Evolutionary conservation across 352 stramenopile genomes (phyloP).

Genomic region (Halophytophthora polymorphica): DNA sequence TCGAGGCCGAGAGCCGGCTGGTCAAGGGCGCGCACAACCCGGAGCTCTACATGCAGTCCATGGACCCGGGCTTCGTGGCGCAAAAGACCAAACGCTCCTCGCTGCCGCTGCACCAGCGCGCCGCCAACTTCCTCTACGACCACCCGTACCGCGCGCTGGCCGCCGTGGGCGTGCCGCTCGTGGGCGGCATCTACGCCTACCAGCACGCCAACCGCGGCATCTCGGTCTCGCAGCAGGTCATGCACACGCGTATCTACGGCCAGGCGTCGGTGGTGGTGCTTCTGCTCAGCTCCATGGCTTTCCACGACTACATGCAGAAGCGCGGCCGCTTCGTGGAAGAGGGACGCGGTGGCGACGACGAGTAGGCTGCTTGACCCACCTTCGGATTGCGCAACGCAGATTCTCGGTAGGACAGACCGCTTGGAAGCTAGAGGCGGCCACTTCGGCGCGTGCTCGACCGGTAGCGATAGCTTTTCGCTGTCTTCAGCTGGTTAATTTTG

Average conservation of each 20-base stretch:
- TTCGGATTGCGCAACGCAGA: too few relatives aligned
- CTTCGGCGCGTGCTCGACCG: too few relatives aligned
- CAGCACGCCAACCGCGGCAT: slow-evolving; percentile 73
- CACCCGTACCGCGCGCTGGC: slow-evolving; percentile 68
- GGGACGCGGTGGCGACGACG: too few relatives aligned
- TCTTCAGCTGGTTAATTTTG: too few relatives aligned
- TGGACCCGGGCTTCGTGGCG: slow-evolving; percentile 49
- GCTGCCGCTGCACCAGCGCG: slow-evolving; percentile 57
- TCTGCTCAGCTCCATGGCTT: slow-evolving; percentile 76
- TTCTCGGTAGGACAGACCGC: too few relatives aligned
- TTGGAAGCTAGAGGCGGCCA: too few relatives aligned
- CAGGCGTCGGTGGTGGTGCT: slow-evolving; percentile 65
- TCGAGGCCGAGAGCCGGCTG: slow-evolving; percentile 63
- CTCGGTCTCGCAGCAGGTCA: slow-evolving; percentile 78
- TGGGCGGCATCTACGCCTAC: slow-evolving; percentile 69
- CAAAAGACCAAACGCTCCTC: slow-evolving; percentile 25
- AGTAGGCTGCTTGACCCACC: too few relatives aligned
- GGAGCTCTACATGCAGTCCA: slow-evolving; percentile 58
- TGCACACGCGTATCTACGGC: slow-evolving; percentile 85
- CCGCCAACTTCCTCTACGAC: slow-evolving; percentile 79
- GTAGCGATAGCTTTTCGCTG: too few relatives aligned
- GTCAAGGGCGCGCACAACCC: slow-evolving; percentile 67
- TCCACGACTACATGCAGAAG: slow-evolving; percentile 83
- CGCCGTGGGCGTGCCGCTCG: slow-evolving; percentile 50
- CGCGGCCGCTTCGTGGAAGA: slow-evolving; percentile 60